Conservation (phyloP, 768 basidiomycete genomes). For the Cyathus striatus region DNA sequence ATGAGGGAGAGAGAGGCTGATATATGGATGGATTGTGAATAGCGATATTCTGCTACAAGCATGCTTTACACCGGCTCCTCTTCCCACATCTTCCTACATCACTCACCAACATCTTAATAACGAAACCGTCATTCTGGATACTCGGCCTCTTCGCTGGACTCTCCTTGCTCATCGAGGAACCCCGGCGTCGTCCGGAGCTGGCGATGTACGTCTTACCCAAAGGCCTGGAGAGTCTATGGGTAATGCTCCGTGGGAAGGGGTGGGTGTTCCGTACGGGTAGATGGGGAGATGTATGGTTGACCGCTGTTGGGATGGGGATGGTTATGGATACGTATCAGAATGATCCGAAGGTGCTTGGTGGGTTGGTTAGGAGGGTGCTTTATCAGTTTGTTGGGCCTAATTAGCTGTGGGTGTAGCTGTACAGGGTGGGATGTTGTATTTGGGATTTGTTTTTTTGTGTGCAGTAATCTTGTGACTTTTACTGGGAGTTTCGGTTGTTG, state of each 20-base stretch:
- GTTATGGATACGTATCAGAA: conserved; percentile 59
- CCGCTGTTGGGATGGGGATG: conserved; percentile 75
- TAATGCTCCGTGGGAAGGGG: conserved; percentile 68
- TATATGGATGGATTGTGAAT: conserved; percentile 1
- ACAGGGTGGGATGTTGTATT: no score
- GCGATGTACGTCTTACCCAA: conserved; percentile 92
- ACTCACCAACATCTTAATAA: conserved; percentile 52
- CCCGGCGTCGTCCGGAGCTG: conserved; percentile 81
- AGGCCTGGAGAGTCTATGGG: conserved; percentile 88
- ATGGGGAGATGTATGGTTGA: conserved; percentile 54
- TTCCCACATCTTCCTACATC: conserved; percentile 36
- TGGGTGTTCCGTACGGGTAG: conserved; percentile 69
- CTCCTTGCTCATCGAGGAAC: conserved; percentile 83
- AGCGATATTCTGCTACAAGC: conserved; percentile 67
- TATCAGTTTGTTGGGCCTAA: conserved; percentile 92
- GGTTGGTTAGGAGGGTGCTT: conserved; percentile 72
- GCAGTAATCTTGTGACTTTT: no score
- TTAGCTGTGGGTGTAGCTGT: no score
- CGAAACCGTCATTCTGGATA: conserved; percentile 70
- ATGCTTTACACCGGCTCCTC: conserved; percentile 17
- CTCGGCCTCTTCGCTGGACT: conserved; percentile 72
- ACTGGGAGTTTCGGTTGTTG: no score
- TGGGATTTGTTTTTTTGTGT: no score
- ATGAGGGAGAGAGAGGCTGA: no score
- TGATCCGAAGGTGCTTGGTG: conserved; percentile 78